A percentile compares a stretch with the other conserved stretches of the same genome.
These are phyloP conservation scores for Bodo saltans DNA, from an alignment of 78 protist species.

Conservation along the genomic window DNA sequence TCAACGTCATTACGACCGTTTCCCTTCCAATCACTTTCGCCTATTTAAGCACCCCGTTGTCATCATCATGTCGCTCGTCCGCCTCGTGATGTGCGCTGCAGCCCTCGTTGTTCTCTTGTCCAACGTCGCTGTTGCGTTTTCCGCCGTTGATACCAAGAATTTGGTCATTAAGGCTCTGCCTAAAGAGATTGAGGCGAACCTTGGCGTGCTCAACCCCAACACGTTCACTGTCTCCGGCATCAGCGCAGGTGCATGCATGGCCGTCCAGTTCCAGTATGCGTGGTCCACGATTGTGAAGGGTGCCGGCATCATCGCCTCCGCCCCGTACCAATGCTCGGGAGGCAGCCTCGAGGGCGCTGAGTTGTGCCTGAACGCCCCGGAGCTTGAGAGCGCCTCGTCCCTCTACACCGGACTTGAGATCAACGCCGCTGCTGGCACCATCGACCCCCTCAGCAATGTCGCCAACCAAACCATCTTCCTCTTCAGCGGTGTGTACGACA, in stretches of 20 bases:
- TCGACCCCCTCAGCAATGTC: conserved; percentile 12
- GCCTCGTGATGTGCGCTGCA: too few relatives aligned
- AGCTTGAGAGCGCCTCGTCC: background rate
- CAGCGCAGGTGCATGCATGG: conserved; percentile 27
- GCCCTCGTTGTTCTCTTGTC: too few relatives aligned
- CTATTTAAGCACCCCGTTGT: too few relatives aligned
- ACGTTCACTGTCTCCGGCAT: conserved; percentile 18
- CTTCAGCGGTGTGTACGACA: conserved; percentile 5
- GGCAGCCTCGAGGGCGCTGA: background rate
- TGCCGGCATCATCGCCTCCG: conserved; percentile 44
- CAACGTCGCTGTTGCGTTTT: too few relatives aligned
- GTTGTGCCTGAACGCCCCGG: conserved; percentile 24
- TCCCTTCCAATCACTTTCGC: too few relatives aligned
- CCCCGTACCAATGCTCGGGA: conserved; percentile 46
- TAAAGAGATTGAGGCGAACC: too few relatives aligned
- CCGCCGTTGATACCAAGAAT: too few relatives aligned
- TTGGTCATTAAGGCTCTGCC: too few relatives aligned
- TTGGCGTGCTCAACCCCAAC: background rate
- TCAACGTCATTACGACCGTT: too few relatives aligned
- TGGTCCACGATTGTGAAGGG: conserved; percentile 5
- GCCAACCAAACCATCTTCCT: background rate
- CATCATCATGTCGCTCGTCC: too few relatives aligned
- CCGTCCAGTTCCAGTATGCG: conserved; percentile 51
- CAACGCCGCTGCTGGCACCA: background rate
- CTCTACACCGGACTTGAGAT: background rate